Percentiles rank a stretch among this genome's conserved stretches.
phyloP scores from a whole-genome alignment of 331 rosid species.

The Stylosanthes scabra region DNA sequence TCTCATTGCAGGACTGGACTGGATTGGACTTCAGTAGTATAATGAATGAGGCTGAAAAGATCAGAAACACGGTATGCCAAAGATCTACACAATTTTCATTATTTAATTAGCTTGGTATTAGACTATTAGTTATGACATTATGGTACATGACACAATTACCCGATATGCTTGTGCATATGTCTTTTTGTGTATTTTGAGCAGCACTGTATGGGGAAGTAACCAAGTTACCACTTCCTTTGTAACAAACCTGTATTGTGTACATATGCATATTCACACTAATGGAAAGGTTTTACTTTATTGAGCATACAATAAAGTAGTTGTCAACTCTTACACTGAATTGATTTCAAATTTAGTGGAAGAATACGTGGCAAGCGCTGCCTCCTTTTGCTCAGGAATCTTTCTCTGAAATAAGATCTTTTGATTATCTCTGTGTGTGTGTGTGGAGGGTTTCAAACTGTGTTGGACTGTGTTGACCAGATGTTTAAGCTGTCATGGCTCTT shows the following conservation, averaged over 20 bases:
- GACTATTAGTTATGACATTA: constrained; percentile 5
- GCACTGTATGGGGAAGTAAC: constrained; percentile 12
- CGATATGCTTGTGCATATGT: constrained; percentile 27
- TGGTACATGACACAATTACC: constrained; percentile 6
- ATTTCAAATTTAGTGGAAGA: neutral
- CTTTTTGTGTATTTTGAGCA: constrained; percentile 6
- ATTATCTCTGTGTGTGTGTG: neutral
- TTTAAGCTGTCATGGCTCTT: neutral
- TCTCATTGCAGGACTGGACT: constrained; percentile 86
- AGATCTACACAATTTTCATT: constrained; percentile 21
- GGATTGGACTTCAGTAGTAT: constrained; percentile 87
- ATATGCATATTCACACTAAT: constrained; percentile 18
- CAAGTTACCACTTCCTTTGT: neutral
- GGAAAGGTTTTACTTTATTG: neutral
- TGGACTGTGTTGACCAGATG: constrained; percentile 8
- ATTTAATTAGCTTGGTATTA: constrained; percentile 25
- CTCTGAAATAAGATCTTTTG: no score
- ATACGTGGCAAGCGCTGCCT: no score
- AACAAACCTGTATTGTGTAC: constrained; percentile 8
- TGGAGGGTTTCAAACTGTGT: neutral
- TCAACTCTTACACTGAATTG: neutral
- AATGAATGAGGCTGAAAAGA: constrained; percentile 89
- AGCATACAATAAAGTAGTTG: constrained; percentile 3
- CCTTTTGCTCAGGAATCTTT: no score
- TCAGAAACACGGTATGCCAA: constrained; percentile 77